Evolutionary conservation across 2,329 filamentous ascomycete species (phyloP), one percentile per base, ranked within the genome.

Genomic region (Geosmithia morbida): DNA sequence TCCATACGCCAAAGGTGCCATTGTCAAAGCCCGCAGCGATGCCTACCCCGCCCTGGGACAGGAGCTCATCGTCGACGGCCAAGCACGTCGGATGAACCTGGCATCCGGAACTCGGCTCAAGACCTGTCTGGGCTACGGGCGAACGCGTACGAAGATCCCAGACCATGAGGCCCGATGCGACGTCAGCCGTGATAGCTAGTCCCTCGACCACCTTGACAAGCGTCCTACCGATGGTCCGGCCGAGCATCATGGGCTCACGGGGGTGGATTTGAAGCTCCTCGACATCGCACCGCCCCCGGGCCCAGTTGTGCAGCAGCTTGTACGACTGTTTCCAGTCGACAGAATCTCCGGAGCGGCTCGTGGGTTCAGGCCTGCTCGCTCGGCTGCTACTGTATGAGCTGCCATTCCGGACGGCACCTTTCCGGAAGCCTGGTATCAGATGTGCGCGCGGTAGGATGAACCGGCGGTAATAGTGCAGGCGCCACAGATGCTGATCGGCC

Each of bases 321-420:
- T 94, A 97, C 56, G 92, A 85, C 51, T 77, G 75, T 67, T 94
- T 94, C 89, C 89, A 96, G 58, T 92, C 78, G 19, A 83, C 71
- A 7, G 76, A 58, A 19, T 57, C 54, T 41, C 41, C 39, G 13
- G n/a, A 47, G 45, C 3, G 43, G 18, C 16, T 75, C 13, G 43
- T 30, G 13, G 42, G 42, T 8, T 30, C 43, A 8, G 43, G 66
- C 19, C 37, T 20, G 41, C 26, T 29, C 8, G 46, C n/a, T 10
- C n/a, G n/a, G n/a, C 18, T 42, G 22, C 39, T 40, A 41, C 6
- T 7, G 43, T 33, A 11, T 13, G 29, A 7, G 26, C 43, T 14
- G 43, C 7, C 43, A 22, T 2, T 56, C 47, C 54, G 51, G 30
- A 54, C 16, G 29, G 17, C 33, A 20, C 30, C 41, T 13, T 46